Conservation (phyloP, 169 alveolate species). For the Sarcocystis neurona region DNA sequence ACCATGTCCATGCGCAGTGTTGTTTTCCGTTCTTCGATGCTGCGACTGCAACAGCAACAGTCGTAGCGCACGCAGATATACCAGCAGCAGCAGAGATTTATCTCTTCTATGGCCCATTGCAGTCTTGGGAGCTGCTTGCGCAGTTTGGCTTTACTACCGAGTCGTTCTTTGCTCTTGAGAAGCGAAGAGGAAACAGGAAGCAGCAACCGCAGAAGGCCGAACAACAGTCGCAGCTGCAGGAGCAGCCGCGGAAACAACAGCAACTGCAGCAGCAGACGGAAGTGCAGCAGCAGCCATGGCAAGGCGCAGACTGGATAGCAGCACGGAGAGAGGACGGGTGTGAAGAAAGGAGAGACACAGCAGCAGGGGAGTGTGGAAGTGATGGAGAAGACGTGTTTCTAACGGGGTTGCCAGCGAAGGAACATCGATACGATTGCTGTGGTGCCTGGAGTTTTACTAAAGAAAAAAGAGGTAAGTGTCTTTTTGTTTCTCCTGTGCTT, state of each 20-base stretch:
- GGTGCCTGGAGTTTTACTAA: constrained; percentile 5
- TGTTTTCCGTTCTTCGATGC: constrained; percentile 41
- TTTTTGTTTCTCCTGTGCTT: no score
- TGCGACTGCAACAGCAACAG: background rate
- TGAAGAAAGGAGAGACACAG: no score
- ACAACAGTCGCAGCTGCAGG: background rate
- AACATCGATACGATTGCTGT: constrained; percentile 16
- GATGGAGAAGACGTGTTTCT: no score
- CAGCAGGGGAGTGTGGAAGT: no score
- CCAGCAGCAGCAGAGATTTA: constrained; percentile 50
- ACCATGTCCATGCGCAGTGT: constrained; percentile 54
- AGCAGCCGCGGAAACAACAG: background rate
- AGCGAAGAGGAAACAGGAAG: no score
- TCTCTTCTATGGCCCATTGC: constrained; percentile 57
- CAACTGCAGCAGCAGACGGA: background rate
- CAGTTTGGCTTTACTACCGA: constrained; percentile 46
- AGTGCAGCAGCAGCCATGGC: background rate
- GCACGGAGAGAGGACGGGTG: no score
- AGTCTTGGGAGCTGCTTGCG: constrained; percentile 55
- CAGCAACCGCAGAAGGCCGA: background rate
- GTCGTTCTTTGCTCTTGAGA: constrained; percentile 19
- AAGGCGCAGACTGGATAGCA: background rate
- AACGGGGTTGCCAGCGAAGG: no score
- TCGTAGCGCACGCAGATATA: constrained; percentile 39
- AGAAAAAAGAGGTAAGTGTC: background rate